Percentiles rank a stretch among this genome's conserved stretches.
Evolutionary conservation across 2,329 filamentous ascomycete species (phyloP).

Genomic region (Diaporthe sp.): DNA sequence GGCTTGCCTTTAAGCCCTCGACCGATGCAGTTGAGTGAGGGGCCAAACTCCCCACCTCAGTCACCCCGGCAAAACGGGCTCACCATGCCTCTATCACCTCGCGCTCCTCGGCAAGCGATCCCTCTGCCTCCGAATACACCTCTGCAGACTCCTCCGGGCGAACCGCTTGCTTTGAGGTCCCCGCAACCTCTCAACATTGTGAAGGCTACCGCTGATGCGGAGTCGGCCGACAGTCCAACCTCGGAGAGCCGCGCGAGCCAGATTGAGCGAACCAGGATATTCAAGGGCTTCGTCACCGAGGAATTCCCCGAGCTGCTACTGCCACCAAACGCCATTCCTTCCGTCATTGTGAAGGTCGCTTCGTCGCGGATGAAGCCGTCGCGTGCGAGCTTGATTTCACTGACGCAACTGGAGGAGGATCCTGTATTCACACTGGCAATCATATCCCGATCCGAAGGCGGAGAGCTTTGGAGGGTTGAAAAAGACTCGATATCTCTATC

Average conservation of each 20-base stretch:
- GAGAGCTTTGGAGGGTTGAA: slow-evolving; percentile 93
- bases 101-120: slow-evolving; percentile 79
- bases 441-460: slow-evolving; percentile 79
- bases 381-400: slow-evolving; percentile 83
- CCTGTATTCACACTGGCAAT: slow-evolving; percentile 94
- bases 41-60: slow-evolving; percentile 74
- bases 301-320: slow-evolving; percentile 89
- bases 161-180: slow-evolving; percentile 52
- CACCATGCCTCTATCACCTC: slow-evolving; percentile 69
- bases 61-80: slow-evolving; percentile 69
- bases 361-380: slow-evolving; percentile 97
- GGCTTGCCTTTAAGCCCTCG: slow-evolving; percentile 72
- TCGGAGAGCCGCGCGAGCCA: slow-evolving; percentile 51
- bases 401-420: slow-evolving; percentile 88
- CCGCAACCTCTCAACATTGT: slow-evolving; percentile 56
- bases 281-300: slow-evolving; percentile 83
- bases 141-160: slow-evolving; percentile 64
- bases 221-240: slow-evolving; percentile 46
- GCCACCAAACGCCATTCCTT: slow-evolving; percentile 88
- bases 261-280: slow-evolving; percentile 68
- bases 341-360: slow-evolving; percentile 86
- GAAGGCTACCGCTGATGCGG: slow-evolving; percentile 48
- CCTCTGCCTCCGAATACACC: slow-evolving; percentile 79
- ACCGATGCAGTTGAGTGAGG: slow-evolving; percentile 65
- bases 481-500: slow-evolving; percentile 87